Evolutionary conservation across 2,329 filamentous ascomycete species (phyloP).

Genomic region (Pyrenochaeta sp.): DNA sequence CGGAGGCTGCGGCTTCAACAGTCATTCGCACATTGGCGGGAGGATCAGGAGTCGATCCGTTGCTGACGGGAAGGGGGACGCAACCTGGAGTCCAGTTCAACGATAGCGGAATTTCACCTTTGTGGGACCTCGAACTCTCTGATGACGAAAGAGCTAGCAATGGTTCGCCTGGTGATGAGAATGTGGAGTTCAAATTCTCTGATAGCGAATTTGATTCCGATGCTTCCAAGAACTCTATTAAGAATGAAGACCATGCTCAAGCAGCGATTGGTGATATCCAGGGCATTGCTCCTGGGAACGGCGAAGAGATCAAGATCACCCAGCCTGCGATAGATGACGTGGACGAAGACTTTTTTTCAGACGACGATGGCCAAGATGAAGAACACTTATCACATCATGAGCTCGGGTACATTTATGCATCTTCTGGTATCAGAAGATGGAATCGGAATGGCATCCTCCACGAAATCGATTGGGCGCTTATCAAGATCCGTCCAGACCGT

Average conservation of each 20-base stretch:
- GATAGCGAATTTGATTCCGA: constrained; percentile 63
- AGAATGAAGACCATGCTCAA: constrained; percentile 37
- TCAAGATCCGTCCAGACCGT: constrained; percentile 78
- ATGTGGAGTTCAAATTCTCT: constrained; percentile 58
- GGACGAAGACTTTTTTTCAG: constrained; percentile 81
- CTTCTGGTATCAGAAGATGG: constrained; percentile 84
- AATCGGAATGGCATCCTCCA: constrained; percentile 76
- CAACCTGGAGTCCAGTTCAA: too few relatives aligned
- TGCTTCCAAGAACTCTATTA: too few relatives aligned
- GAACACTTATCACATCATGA: constrained; percentile 83
- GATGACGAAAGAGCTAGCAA: constrained; percentile 47
- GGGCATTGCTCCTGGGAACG: constrained; percentile 77
- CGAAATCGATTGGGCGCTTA: constrained; percentile 95
- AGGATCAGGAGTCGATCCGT: constrained; percentile 50
- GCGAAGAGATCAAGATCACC: constrained; percentile 81
- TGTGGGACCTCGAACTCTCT: constrained; percentile 60
- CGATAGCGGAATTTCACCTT: constrained; percentile 43
- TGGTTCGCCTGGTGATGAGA: constrained; percentile 26
- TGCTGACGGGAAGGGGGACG: constrained; percentile 48
- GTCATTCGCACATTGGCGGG: too few relatives aligned
- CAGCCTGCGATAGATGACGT: constrained; percentile 92
- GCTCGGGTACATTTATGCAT: constrained; percentile 86
- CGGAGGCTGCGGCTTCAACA: too few relatives aligned
- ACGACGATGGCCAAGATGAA: constrained; percentile 74
- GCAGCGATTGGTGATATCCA: constrained; percentile 71